These are phyloP conservation scores for Chlamydomonas sp. DNA, from an alignment of 139 green algal species.

Conservation along the genomic window DNA sequence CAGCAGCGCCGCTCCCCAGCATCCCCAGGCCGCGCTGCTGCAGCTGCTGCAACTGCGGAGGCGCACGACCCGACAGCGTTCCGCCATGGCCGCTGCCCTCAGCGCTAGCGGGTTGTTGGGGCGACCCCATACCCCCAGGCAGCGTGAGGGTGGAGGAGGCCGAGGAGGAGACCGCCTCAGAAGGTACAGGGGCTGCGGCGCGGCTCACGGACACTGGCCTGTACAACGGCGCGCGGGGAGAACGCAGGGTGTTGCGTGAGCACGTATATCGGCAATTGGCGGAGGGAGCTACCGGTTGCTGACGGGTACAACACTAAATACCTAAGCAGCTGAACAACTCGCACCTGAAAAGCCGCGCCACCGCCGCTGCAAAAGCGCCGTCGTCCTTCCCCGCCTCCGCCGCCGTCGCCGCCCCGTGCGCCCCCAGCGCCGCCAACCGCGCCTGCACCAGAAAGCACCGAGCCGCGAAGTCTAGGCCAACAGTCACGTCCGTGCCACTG, in stretches of 20 bases:
- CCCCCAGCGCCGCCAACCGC: constrained; percentile 10
- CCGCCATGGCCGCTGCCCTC: too few relatives aligned
- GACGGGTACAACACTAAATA: not conserved
- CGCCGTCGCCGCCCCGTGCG: constrained; percentile 1
- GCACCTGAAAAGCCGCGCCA: constrained; percentile 15
- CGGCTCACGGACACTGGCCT: constrained; percentile 5
- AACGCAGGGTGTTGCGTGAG: too few relatives aligned
- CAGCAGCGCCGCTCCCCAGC: too few relatives aligned
- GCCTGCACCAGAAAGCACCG: constrained; percentile 18
- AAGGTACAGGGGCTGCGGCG: not conserved
- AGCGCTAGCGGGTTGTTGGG: too few relatives aligned
- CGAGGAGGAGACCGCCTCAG: not conserved
- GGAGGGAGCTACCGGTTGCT: too few relatives aligned
- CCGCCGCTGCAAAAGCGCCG: constrained; percentile 24
- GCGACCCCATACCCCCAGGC: too few relatives aligned
- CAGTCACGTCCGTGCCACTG: not conserved
- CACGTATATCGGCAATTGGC: too few relatives aligned
- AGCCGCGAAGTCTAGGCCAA: constrained; percentile 16
- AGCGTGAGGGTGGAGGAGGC: not conserved
- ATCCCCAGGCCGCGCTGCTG: too few relatives aligned
- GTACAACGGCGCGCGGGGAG: not conserved
- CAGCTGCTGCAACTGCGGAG: too few relatives aligned
- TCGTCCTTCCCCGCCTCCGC: not conserved
- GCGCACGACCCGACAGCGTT: too few relatives aligned
- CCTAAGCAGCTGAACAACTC: not conserved